A percentile compares a stretch with the other conserved stretches of the same genome.
phyloP scores from a whole-genome alignment of 805 yeast species.

The Kregervanrija fluxuum region DNA sequence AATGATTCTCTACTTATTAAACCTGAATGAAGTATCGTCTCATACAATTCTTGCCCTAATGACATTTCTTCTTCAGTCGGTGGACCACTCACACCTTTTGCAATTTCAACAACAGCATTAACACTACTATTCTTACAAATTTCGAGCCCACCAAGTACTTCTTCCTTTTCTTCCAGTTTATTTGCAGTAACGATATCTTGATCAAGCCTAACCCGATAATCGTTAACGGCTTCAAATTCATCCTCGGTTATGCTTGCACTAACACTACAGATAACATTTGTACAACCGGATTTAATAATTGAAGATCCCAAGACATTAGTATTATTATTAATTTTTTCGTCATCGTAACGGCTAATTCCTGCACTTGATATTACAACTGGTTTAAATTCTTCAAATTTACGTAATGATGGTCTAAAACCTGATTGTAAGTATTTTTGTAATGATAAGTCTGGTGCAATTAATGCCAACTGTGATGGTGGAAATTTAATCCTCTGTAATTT shows the following conservation, averaged over 20 bases:
- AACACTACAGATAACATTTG: conserved; percentile 65
- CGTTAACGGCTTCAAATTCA: conserved; percentile 35
- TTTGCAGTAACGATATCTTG: conserved; percentile 25
- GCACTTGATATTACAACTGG: conserved; percentile 37
- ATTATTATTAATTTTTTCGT: conserved; percentile 16
- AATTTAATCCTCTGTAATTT: conserved; percentile 45
- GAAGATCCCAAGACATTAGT: conserved; percentile 55
- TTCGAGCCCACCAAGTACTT: conserved; percentile 7
- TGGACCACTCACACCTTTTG: conserved; percentile 69
- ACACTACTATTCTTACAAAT: conserved; percentile 33
- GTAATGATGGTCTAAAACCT: conserved; percentile 69
- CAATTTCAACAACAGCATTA: conserved; percentile 70
- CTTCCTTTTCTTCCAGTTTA: conserved; percentile 7
- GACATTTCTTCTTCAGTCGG: conserved; percentile 85
- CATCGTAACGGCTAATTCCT: conserved; percentile 29
- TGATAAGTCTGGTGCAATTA: conserved; percentile 80
- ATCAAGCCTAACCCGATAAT: conserved; percentile 33
- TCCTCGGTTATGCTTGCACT: conserved; percentile 62
- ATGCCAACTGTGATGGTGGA: conserved; percentile 74
- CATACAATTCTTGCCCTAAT: conserved; percentile 57
- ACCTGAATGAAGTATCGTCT: conserved; percentile 50
- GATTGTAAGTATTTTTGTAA: conserved; percentile 69
- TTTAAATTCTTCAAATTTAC: conserved; percentile 68
- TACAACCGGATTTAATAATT: conserved; percentile 61
- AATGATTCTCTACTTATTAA: conserved; percentile 44